Base-by-base conservation (phyloP, 768 basidiomycete genomes). In the Coprinopsis strossmayeri region DNA sequence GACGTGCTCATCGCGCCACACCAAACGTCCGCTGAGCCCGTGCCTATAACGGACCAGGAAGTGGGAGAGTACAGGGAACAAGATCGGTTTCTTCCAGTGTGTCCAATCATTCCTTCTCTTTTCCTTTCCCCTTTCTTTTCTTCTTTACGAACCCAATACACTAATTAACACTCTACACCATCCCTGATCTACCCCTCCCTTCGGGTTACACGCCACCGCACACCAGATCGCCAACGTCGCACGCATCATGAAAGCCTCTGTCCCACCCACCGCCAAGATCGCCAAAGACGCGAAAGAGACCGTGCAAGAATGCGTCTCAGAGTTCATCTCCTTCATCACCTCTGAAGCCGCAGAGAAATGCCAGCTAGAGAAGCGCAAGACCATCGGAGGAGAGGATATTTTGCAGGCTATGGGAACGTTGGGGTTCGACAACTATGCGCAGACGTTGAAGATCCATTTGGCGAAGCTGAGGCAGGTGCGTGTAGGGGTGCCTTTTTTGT, bases 141-240 rank as follows among this genome's bases (percentile, higher is more conserved):
- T n/a, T n/a, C n/a, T n/a, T n/a, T n/a, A n/a, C n/a, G n/a, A n/a
- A n/a, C n/a, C n/a, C n/a, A n/a, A n/a, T n/a, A n/a, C n/a, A n/a
- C n/a, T n/a, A n/a, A n/a, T n/a, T n/a, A n/a, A n/a, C n/a, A n/a
- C n/a, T n/a, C n/a, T n/a, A n/a, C n/a, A n/a, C n/a, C n/a, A n/a
- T n/a, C n/a, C 30, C 15, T 32, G 9, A 32, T 7, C 30, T 15
- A 32, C 15, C 15, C 30, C n/a, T 7, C 32, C 23, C 10, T 4
- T 20, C 15, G n/a, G n/a, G n/a, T n/a, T n/a, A n/a, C n/a, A n/a
- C n/a, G n/a, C n/a, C n/a, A n/a, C n/a, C n/a, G n/a, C n/a, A n/a
- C n/a, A n/a, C n/a, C 57, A 94, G 93, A 98, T 98, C 57, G 94
- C 94, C 45, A 98, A 98, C 62, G 93, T 97, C n/a, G 83, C 92